Evolutionary conservation across 805 yeast species (phyloP), one percentile per base, ranked within the genome.

Genomic region (Saccharomyces paradoxus): DNA sequence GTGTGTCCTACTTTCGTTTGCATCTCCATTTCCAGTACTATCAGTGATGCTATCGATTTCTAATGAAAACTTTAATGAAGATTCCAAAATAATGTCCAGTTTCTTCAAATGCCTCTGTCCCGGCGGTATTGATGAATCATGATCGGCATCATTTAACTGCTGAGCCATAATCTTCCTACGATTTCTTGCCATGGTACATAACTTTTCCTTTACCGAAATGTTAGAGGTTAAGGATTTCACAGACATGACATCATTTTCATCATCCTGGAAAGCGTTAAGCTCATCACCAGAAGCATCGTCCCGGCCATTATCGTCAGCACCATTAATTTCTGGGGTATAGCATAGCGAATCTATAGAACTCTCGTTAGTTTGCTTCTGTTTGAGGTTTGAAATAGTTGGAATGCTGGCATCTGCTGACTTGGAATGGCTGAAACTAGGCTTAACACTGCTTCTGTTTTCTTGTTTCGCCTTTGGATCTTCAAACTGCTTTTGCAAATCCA

Each of bases 11-110:
- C 8, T 37, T 8, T 10, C 44, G 13, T 52, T 37, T 12, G 29
- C 27, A 22, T 49, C 50, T n/a, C 17, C 52, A 21, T 56, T 59
- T 14, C 53, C 47, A 31, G 57, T 50, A 27, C 53, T 53, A 26
- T 56, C 57, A n/a, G 60, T 55, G 48, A 63, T 55, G 21, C 56
- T 56, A 46, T 67, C 68, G 8, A 68, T 53, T 27, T 61, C 60
- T 31, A 54, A 53, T 3, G 67, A 59, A 49, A 64, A 63, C 10
- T 56, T 52, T 24, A 65, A 28, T 0, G 71, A 64, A 1, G 61
- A 52, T 12, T 61, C 56, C 13, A 66, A 21, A 4, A 69, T 58
- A 10, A 53, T 48, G 46, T 68, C 68, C 9, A 66, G 27, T 24
- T 53, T 53, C 4, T 53, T 44, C 10, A 58, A 27, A 27, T 49